Evolutionary conservation across 106 monocot species (phyloP).

Genomic region (Dactylorhiza incarnata): DNA sequence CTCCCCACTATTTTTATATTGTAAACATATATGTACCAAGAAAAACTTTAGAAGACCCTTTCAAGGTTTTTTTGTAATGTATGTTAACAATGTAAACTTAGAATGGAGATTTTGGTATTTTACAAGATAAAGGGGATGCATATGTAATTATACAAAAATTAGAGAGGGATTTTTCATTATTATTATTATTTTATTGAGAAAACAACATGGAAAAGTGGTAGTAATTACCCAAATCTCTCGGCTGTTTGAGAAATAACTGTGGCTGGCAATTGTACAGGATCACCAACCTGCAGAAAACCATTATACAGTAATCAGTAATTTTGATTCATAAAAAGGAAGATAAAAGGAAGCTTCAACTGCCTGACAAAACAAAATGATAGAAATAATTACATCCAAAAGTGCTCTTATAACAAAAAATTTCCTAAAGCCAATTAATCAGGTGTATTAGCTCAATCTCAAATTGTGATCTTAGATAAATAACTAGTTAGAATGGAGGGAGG

Average conservation of each 20-base stretch:
- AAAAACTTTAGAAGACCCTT: no score
- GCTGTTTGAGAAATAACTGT: slow-evolving; percentile 94
- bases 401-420: not conserved
- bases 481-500: not conserved
- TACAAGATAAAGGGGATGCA: no score
- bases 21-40: no score
- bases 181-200: not conserved
- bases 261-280: slow-evolving; percentile 95
- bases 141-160: no score
- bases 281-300: slow-evolving; percentile 61
- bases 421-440: not conserved
- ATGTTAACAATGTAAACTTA: no score
- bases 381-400: not conserved
- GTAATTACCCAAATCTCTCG: slow-evolving; percentile 59
- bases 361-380: not conserved
- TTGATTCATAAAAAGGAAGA: not conserved
- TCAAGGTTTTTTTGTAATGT: no score
- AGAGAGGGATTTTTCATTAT: no score
- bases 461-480: not conserved
- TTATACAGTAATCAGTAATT: not conserved
- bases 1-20: no score
- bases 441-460: not conserved
- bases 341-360: not conserved
- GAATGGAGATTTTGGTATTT: no score
- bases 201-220: not conserved